Base-by-base conservation (phyloP, 164 flowering plant genomes). In the Tinospora cordifolia region DNA sequence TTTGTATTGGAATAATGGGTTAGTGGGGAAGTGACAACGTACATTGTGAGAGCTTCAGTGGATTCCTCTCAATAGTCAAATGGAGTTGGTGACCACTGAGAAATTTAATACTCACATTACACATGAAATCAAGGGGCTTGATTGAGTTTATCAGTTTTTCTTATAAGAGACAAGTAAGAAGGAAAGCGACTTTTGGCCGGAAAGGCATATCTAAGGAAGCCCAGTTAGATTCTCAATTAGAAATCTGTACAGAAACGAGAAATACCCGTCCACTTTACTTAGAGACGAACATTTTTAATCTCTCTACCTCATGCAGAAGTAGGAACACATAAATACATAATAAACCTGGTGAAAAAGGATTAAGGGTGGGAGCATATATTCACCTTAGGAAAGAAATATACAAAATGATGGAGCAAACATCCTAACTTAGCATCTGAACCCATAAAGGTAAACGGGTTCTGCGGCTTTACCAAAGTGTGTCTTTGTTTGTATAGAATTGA, bases 131-230 rank as follows among this genome's bases (percentile, higher is more conserved):
- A 22, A 27, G 34, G 36, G 63, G 36, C 36, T 60, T 25, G 36
- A 24, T 60, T 25, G 36, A 60, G 58, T 13, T 17, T 46, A 27
- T 66, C 30, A 22, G 69, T 69, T 62, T 69, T 62, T 69, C 75
- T 57, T 14, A 67, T 66, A 30, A 57, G 49, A 66, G 74, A 70
- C 71, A 70, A 75, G 65, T 70, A 66, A 26, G 47, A 30, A 65
- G 47, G 70, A 71, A 74, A 75, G 76, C 21, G 46, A 74, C 70
- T 74, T 71, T 74, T 74, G 68, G 77, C 60, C 21, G 46, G 14
- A 21, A 69, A 14, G 66, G 36, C 30, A 62, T 54, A 19, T 54
- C 60, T 25, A 54, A 54, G 21, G 24, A 54, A n/a, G 60, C n/a
- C 24, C 60, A 54, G 60, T 54, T n/a, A 17, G 24, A 54, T 54